Evolutionary conservation across 1,284 basidiomycete species (phyloP).

Genomic region (Ustilago xerochloae): DNA sequence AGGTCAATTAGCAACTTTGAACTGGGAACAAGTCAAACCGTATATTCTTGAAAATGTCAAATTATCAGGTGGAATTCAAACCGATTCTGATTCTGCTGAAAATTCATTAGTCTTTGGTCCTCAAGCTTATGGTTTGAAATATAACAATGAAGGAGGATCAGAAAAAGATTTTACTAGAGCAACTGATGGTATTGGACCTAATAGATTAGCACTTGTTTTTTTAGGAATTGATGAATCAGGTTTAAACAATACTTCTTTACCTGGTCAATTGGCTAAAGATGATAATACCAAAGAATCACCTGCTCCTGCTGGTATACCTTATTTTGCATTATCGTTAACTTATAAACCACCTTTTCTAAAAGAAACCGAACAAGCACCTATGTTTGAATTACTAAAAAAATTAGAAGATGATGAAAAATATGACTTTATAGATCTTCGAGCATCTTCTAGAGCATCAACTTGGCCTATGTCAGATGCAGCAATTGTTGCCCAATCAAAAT

Average conservation of each 20-base stretch:
- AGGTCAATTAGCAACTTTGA: constrained; percentile 55
- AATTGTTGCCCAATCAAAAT: constrained; percentile 58
- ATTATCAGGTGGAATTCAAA: constrained; percentile 24
- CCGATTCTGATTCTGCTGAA: constrained; percentile 4
- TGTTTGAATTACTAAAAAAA: constrained; percentile 30
- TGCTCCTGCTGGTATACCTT: constrained; percentile 54
- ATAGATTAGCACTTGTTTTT: constrained; percentile 55
- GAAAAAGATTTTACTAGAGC: constrained; percentile 41
- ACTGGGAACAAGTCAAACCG: constrained; percentile 63
- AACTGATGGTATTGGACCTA: constrained; percentile 54
- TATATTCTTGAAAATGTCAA: constrained; percentile 47
- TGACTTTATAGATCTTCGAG: constrained; percentile 63
- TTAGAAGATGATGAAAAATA: constrained; percentile 34
- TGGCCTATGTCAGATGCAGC: constrained; percentile 56
- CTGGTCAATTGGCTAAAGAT: constrained; percentile 42
- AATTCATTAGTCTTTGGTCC: constrained; percentile 54
- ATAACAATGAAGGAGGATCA: neutral
- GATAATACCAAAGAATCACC: neutral
- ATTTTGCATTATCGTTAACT: constrained; percentile 64
- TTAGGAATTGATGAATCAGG: constrained; percentile 57
- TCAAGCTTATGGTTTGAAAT: constrained; percentile 42
- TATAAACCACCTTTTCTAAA: constrained; percentile 30
- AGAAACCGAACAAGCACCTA: constrained; percentile 13
- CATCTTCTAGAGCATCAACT: constrained; percentile 36
- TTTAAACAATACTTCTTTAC: constrained; percentile 21